Percentiles rank a stretch among this genome's conserved stretches.
Evolutionary conservation across 1,284 basidiomycete genomes (phyloP).

Genomic region (Marasmius sp.): DNA sequence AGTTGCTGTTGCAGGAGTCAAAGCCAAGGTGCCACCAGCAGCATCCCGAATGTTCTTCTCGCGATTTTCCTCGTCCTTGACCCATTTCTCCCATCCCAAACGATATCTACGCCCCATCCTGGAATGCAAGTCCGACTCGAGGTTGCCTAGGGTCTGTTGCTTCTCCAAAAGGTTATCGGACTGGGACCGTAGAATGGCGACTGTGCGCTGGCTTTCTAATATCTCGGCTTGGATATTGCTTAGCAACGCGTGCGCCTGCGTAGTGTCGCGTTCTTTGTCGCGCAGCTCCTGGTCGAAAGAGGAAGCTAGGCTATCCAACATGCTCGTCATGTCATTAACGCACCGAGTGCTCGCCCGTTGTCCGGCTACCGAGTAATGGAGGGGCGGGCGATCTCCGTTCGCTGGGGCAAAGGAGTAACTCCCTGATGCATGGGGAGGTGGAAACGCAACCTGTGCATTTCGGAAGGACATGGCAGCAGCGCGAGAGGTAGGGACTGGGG

Average conservation of each 20-base stretch:
- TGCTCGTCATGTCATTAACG: slow-evolving; percentile 80
- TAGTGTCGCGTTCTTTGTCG: slow-evolving; percentile 90
- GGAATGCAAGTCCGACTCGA: slow-evolving; percentile 67
- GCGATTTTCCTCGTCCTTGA: slow-evolving; percentile 79
- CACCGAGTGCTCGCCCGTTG: slow-evolving; percentile 86
- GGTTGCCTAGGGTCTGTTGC: slow-evolving; percentile 55
- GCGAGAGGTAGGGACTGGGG: slow-evolving; percentile 75
- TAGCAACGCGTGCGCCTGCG: slow-evolving; percentile 87
- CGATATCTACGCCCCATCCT: slow-evolving; percentile 83
- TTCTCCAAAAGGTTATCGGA: slow-evolving; percentile 70
- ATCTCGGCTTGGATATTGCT: slow-evolving; percentile 92
- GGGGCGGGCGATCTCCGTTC: slow-evolving; percentile 61
- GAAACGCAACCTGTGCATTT: slow-evolving; percentile 59
- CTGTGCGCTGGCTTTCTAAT: slow-evolving; percentile 79
- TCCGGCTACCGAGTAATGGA: slow-evolving; percentile 88
- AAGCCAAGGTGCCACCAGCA: slow-evolving; percentile 50
- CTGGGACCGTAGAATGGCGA: slow-evolving; percentile 69
- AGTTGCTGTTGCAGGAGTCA: slow-evolving; percentile 41
- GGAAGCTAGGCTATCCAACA: slow-evolving; percentile 89
- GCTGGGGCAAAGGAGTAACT: slow-evolving; percentile 46
- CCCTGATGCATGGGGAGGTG: slow-evolving; percentile 36
- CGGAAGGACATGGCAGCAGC: slow-evolving; percentile 65
- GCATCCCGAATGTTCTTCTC: slow-evolving; percentile 65
- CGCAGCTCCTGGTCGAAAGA: slow-evolving; percentile 92
- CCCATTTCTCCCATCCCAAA: slow-evolving; percentile 90